Conservation (phyloP, 768 basidiomycete species). For the Kwoniella heveanensis region DNA sequence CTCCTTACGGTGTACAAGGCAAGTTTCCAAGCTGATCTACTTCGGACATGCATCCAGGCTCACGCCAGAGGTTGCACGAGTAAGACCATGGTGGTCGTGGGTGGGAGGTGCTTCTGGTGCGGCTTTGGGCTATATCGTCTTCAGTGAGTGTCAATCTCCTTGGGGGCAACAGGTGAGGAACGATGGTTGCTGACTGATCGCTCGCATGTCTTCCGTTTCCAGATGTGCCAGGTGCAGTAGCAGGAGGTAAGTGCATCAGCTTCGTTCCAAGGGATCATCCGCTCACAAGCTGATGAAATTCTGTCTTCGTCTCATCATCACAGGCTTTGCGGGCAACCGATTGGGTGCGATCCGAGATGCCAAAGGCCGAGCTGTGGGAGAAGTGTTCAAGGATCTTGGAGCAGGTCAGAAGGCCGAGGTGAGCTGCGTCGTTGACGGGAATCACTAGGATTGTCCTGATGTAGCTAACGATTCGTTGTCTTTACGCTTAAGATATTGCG, state of each 20-base stretch:
- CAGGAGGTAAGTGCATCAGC: constrained; percentile 62
- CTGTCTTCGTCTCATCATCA: background rate
- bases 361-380: constrained; percentile 86
- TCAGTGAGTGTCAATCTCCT: constrained; percentile 60
- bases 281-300: too few species aligned
- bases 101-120: constrained; percentile 61
- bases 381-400: constrained; percentile 78
- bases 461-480: too few species aligned
- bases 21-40: background rate
- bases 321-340: constrained; percentile 78
- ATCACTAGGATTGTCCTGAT: too few species aligned
- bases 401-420: constrained; percentile 86
- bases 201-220: background rate
- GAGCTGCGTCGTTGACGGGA: too few species aligned
- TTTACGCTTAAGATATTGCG: constrained; percentile 88
- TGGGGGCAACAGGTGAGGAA: too few species aligned
- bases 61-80: constrained; percentile 54
- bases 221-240: constrained; percentile 76
- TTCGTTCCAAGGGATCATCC: too few species aligned
- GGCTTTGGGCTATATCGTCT: constrained; percentile 65
- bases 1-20: too few species aligned
- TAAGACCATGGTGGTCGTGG: constrained; percentile 54
- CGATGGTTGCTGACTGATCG: too few species aligned
- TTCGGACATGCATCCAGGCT: constrained; percentile 33
- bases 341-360: constrained; percentile 89